phyloP scores from a whole-genome alignment of 176 grass and related monocot genomes.

The Eleusine indica region DNA sequence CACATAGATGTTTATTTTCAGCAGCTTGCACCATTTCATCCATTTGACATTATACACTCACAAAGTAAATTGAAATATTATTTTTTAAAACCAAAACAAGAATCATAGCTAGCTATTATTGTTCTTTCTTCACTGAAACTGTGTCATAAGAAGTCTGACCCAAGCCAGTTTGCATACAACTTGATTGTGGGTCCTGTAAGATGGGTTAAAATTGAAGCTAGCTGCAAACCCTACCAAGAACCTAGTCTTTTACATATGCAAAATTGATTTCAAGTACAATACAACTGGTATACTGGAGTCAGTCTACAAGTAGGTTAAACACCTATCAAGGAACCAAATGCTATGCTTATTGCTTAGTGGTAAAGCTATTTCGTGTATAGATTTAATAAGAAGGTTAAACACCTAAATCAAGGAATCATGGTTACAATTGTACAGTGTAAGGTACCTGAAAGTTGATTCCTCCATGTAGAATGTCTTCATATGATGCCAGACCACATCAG shows the following conservation, averaged over 20 bases:
- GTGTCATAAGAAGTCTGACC: not conserved
- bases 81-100: constrained; percentile 1
- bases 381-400: not conserved
- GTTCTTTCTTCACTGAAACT: constrained; percentile 1
- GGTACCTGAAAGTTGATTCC: constrained; percentile 78
- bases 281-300: not conserved
- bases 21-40: not conserved
- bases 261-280: constrained; percentile 6
- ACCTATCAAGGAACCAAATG: constrained; percentile 6
- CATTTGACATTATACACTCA: not conserved
- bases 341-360: not conserved
- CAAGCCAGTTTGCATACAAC: not conserved
- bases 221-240: not conserved
- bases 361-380: not conserved
- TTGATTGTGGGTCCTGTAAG: not conserved
- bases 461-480: constrained; percentile 86
- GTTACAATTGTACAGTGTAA: constrained; percentile 12
- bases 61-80: not conserved
- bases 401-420: not conserved
- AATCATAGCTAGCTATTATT: constrained; percentile 16
- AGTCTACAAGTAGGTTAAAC: not conserved
- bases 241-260: not conserved
- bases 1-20: not conserved
- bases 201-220: not conserved
- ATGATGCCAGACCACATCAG: constrained; percentile 82